These are phyloP conservation scores for Phylloporus arenicola DNA, from an alignment of 768 basidiomycete species.

Conservation along the genomic window DNA sequence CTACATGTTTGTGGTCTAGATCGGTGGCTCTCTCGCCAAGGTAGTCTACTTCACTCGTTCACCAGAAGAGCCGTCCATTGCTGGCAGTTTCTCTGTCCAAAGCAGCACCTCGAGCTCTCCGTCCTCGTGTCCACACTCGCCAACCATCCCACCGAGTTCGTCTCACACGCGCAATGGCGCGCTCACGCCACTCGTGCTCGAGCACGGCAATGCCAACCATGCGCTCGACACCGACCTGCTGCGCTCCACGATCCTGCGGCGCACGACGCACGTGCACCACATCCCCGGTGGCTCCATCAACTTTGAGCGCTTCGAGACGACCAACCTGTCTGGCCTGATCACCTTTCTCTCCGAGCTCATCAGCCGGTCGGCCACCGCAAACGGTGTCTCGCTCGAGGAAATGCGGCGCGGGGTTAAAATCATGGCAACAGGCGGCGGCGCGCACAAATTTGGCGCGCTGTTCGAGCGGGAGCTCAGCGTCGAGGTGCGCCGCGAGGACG, in stretches of 20 bases:
- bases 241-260: constrained; percentile 62
- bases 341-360: constrained; percentile 85
- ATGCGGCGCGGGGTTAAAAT: constrained; percentile 94
- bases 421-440: constrained; percentile 97
- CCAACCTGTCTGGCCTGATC: constrained; percentile 78
- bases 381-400: constrained; percentile 81
- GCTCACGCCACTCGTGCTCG: constrained; percentile 77
- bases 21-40: constrained; percentile 96
- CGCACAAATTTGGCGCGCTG: constrained; percentile 87
- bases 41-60: constrained; percentile 98
- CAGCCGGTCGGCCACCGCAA: constrained; percentile 74
- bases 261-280: constrained; percentile 54
- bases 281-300: constrained; percentile 96
- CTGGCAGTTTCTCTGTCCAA: constrained; percentile 45
- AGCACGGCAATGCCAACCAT: constrained; percentile 32
- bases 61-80: constrained; percentile 69
- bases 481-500: constrained; percentile 87
- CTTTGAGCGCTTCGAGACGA: constrained; percentile 95
- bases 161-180: constrained; percentile 54
- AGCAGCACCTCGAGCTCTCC: constrained; percentile 38
- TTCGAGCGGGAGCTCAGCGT: constrained; percentile 71
- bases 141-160: constrained; percentile 23
- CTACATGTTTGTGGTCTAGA: constrained; percentile 40
- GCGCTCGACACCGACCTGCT: constrained; percentile 40
- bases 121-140: constrained; percentile 16